Percentiles rank a stretch among this genome's conserved stretches.
Evolutionary conservation across 345 rosid genomes (phyloP).

Genomic region (Salix dunnii): DNA sequence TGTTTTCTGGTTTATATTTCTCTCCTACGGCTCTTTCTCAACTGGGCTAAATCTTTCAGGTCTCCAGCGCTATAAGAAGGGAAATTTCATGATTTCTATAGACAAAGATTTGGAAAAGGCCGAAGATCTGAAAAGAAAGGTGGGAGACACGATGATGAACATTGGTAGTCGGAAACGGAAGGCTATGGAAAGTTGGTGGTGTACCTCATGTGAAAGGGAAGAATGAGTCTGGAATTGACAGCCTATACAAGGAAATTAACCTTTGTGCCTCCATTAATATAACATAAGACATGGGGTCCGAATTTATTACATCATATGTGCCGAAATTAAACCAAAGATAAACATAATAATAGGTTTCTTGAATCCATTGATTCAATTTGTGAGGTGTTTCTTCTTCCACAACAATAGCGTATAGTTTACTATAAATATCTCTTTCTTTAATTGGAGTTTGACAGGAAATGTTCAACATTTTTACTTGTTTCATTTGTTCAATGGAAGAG

Average conservation of each 20-base stretch:
- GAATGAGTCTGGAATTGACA: background rate
- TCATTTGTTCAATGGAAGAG: too few species aligned
- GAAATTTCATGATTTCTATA: background rate
- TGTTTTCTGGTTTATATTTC: background rate
- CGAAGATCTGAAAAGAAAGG: background rate
- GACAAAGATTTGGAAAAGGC: background rate
- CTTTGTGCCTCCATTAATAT: background rate
- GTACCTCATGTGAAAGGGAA: background rate
- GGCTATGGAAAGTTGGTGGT: background rate
- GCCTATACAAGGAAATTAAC: background rate
- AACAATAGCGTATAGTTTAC: too few species aligned
- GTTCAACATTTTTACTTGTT: too few species aligned
- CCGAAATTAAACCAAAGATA: too few species aligned
- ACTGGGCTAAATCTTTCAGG: background rate
- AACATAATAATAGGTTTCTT: too few species aligned
- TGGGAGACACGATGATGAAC: conserved; percentile 1
- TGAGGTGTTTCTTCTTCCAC: too few species aligned
- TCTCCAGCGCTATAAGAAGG: background rate
- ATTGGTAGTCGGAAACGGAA: background rate
- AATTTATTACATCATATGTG: too few species aligned
- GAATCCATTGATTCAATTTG: too few species aligned
- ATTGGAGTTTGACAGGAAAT: too few species aligned
- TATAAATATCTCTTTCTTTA: too few species aligned
- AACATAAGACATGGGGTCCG: background rate
- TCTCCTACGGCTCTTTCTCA: background rate